Percentiles rank a stretch among this genome's conserved stretches.
Evolutionary conservation across 768 basidiomycete species (phyloP).

Genomic region (Hygrocybe coccinea): DNA sequence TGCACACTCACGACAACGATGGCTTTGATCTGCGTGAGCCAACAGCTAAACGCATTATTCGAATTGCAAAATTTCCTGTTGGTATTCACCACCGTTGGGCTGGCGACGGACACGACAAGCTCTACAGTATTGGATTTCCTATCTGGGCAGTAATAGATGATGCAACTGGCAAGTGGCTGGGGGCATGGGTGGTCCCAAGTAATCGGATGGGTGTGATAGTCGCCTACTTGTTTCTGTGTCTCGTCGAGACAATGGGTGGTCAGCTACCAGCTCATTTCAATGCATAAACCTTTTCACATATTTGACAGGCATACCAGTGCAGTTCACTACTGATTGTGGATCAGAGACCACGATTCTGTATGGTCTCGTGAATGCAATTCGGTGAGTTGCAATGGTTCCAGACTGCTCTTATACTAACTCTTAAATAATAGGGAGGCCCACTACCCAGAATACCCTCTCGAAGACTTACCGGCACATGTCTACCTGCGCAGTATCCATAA

Average conservation of each 20-base stretch:
- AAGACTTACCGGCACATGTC: conserved; percentile 24
- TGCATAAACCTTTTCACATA: neutral
- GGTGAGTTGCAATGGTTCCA: conserved; percentile 15
- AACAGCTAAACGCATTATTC: conserved; percentile 21
- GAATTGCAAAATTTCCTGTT: conserved; percentile 12
- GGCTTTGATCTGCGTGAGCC: conserved; percentile 25
- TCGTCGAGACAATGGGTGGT: conserved; percentile 24
- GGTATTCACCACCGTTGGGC: conserved; percentile 32
- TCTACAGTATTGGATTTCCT: conserved; percentile 29
- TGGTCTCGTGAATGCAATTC: conserved; percentile 24
- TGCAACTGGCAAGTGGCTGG: conserved; percentile 26
- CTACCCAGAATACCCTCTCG: conserved; percentile 11
- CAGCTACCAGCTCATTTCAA: neutral
- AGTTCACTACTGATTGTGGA: conserved; percentile 31
- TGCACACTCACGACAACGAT: conserved; percentile 21
- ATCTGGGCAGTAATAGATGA: conserved; percentile 26
- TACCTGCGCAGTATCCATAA: conserved; percentile 28
- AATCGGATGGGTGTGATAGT: conserved; percentile 23
- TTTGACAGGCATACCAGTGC: conserved; percentile 28
- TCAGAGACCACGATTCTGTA: conserved; percentile 25
- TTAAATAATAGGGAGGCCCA: conserved; percentile 19
- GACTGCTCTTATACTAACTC: neutral
- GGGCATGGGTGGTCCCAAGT: conserved; percentile 29
- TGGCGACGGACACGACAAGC: conserved; percentile 34
- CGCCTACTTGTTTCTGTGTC: conserved; percentile 24